Evolutionary conservation across 2,329 filamentous ascomycete species (phyloP), one percentile per base, ranked within the genome.

Genomic region (Scedosporium dehoogii): DNA sequence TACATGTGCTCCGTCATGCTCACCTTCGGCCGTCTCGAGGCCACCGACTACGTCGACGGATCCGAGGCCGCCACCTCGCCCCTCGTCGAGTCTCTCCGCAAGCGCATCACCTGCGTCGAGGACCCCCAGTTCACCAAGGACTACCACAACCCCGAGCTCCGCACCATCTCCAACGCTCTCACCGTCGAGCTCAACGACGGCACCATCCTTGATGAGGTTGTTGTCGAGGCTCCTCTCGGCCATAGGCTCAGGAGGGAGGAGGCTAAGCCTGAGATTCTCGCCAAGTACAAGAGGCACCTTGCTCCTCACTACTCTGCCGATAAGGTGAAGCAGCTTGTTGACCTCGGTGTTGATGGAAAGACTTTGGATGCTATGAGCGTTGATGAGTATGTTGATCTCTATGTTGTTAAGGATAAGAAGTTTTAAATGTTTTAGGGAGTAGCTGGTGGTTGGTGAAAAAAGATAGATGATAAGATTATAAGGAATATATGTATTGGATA

Each of bases 1-100:
- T 99, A 99, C 85, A 99, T 99, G 94, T 90, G 91, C 73, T 82
- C 92, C 67, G 92, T 91, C 71, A 97, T 97, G 92, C 88, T 99
- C 68, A 88, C 89, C 68, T 97, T 93, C 77, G 91, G 94, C 75
- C 92, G 94, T 68, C 89, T 99, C 66, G 90, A 92, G 70, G 93
- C 94, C 59, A 90, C 84, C 67, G 94, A 99, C 80, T 99, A 99
- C 82, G 86, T 87, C 57, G 94, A 99, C 74, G 91, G 90, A 70
- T 85, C 88, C 69, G 93, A 97, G 80, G 93, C 94, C 59, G 94
- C 94, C 66, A 93, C 89, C 63, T 96, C 91, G 21, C 85, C 86
- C 63, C 86, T 97, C 55, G 88, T 99, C 65, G 94, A 97, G 78
- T 90, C 88, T 63, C 88, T 99, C 66, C 88, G 94, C 73, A 83